Conservation (phyloP, 352 stramenopile genomes). For the Peronosclerospora sorghi region DNA sequence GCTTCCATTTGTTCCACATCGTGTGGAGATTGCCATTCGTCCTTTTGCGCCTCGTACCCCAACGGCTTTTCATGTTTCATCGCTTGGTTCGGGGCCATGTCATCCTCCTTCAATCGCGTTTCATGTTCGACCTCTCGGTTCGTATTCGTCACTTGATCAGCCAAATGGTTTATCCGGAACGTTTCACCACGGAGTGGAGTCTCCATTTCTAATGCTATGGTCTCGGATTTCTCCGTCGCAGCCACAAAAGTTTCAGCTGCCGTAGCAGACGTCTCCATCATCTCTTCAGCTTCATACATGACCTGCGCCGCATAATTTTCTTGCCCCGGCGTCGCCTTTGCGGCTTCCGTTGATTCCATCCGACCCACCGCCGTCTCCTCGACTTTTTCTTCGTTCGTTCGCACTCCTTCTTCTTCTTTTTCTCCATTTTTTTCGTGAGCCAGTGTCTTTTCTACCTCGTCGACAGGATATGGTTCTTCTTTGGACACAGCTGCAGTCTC, state of each 20-base stretch:
- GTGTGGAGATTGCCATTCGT: not conserved
- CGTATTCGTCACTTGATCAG: not conserved
- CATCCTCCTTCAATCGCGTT: not conserved
- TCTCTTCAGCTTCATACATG: not conserved
- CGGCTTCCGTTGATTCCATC: not conserved
- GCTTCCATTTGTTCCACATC: not conserved
- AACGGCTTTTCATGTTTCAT: not conserved
- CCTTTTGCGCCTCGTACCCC: slow-evolving; percentile 1
- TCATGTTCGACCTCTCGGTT: not conserved
- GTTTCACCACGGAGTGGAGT: slow-evolving; percentile 1
- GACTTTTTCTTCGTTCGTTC: not conserved
- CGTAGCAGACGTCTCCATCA: not conserved
- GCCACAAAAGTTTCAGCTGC: not conserved
- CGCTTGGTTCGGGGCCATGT: not conserved
- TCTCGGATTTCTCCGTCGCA: not conserved
- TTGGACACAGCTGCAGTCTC: slow-evolving; percentile 1
- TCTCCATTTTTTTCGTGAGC: not conserved
- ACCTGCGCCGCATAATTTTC: not conserved
- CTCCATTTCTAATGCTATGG: slow-evolving; percentile 1
- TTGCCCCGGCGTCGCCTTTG: not conserved
- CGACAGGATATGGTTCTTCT: not conserved
- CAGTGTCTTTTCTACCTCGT: not conserved
- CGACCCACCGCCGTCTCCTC: not conserved
- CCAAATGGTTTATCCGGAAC: not conserved
- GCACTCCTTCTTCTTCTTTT: not conserved